Evolutionary conservation across 2,329 filamentous ascomycete genomes (phyloP), one percentile per base, ranked within the genome.

Genomic region (Fusarium albidum): DNA sequence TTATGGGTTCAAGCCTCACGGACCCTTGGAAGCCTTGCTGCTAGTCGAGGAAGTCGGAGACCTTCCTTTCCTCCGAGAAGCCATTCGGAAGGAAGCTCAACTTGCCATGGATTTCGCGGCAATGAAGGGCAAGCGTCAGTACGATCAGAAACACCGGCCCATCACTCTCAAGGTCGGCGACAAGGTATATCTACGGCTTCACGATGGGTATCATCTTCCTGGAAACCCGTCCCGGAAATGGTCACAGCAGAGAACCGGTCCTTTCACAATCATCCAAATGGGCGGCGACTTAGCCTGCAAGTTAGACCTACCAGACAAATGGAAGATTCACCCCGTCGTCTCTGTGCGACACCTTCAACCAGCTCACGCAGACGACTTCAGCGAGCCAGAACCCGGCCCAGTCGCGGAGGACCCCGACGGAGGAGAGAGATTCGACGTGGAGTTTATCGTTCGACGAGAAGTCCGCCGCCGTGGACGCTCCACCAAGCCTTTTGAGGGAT

Each of bases 41-140:
- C 15, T n/a, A 11, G n/a, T 52, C 3, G 18, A 31, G 18, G 27
- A 51, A 13, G 6, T 5, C 4, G 11, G 17, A 6, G 28, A 32
- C 37, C 18, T 49, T 13, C 32, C 42, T 3, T 41, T 25, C 18
- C n/a, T 34, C 6, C 7, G 15, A 2, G 35, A 46, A 4, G 28
- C 49, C 2, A 15, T 52, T 3, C 28, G 35, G 2, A 46, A 46
- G 10, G 31, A 52, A 13, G 42, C 31, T 2, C n/a, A 18, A 6
- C 13, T 52, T 3, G 42, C 42, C 3, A 38, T 47, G 5, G 49
- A 46, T 12, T 52, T 52, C 26, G 42, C 46, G 7, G 29, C 46
- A 4, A 39, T 39, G 4, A n/a, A n/a, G n/a, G n/a, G n/a, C n/a
- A 49, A 49, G 25, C 26, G 29, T n/a, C 29, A 32, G 31, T 49